Percentiles rank a stretch among this genome's conserved stretches.
Evolutionary conservation across 1,139 yeast genomes (phyloP).

Genomic region (Kodamaea arcana): DNA sequence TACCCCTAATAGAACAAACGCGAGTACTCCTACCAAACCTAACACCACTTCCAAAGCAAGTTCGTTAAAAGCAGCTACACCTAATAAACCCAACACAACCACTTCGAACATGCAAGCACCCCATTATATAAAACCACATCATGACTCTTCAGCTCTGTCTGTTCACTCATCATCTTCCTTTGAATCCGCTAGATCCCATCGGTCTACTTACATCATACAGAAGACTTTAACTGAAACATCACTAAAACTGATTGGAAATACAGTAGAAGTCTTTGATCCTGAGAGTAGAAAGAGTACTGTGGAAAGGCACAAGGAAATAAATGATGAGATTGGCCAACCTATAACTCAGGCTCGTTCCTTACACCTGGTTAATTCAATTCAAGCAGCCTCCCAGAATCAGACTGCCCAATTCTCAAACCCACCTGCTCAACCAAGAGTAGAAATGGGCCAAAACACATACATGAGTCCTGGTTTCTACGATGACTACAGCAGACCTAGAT

Average conservation of each 20-base stretch:
- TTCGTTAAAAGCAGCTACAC: no score
- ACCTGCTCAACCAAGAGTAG: not conserved
- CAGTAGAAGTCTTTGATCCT: conserved; percentile 7
- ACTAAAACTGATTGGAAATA: conserved; percentile 8
- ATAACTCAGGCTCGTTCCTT: not conserved
- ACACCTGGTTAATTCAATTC: not conserved
- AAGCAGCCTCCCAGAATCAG: not conserved
- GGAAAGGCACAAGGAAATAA: no score
- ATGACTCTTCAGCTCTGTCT: conserved; percentile 12
- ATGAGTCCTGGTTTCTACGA: conserved; percentile 5
- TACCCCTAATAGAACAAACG: no score
- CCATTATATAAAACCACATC: conserved; percentile 1
- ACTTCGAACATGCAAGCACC: no score
- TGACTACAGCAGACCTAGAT: conserved; percentile 24
- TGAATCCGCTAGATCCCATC: conserved; percentile 17
- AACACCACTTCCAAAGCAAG: no score
- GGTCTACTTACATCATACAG: conserved; percentile 26
- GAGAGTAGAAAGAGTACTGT: conserved; percentile 1
- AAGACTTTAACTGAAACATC: conserved; percentile 23
- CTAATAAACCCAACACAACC: no score
- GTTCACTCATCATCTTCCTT: conserved; percentile 17
- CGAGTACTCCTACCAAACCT: no score
- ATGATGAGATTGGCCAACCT: not conserved
- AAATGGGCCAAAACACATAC: conserved; percentile 1
- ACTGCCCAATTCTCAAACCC: conserved; percentile 1